Conservation (phyloP, 2,329 filamentous ascomycete species). For the Apiospora phragmitis region DNA sequence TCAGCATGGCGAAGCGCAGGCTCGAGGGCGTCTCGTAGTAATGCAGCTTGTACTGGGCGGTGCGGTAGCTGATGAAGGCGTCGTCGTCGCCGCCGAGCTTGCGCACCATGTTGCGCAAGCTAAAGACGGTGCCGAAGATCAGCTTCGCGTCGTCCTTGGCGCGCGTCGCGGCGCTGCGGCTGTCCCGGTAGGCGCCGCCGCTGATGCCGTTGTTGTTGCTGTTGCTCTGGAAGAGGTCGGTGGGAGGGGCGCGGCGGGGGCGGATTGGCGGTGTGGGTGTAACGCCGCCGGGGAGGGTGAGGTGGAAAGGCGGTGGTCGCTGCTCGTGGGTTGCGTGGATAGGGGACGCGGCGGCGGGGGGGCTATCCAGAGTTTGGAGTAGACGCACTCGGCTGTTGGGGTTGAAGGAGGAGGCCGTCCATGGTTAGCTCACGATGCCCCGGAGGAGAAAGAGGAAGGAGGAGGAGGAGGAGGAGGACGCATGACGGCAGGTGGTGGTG, state of each 20-base stretch:
- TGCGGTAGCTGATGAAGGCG: constrained; percentile 92
- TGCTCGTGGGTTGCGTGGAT: constrained; percentile 34
- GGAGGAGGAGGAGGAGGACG: not conserved
- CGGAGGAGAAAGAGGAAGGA: constrained; percentile 2
- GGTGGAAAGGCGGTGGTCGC: constrained; percentile 48
- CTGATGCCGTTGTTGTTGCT: constrained; percentile 11
- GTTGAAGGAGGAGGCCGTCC: constrained; percentile 19
- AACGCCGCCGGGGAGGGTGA: constrained; percentile 20
- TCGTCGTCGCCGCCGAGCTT: constrained; percentile 94
- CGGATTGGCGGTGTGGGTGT: constrained; percentile 17
- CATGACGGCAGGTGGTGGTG: constrained; percentile 1
- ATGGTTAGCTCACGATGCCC: constrained; percentile 2
- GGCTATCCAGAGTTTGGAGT: constrained; percentile 81
- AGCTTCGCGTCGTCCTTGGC: constrained; percentile 87
- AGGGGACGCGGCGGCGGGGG: constrained; percentile 17
- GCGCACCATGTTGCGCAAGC: constrained; percentile 91
- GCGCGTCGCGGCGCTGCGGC: constrained; percentile 18
- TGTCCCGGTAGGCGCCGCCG: constrained; percentile 27
- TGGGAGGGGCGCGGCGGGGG: constrained; percentile 7
- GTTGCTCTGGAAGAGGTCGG: constrained; percentile 15
- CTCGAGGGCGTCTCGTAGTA: constrained; percentile 98
- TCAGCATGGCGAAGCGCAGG: constrained; percentile 95
- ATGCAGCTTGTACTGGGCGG: constrained; percentile 94
- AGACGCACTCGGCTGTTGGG: constrained; percentile 89
- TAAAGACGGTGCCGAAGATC: constrained; percentile 96